Percentiles rank a stretch among this genome's conserved stretches.
Conservation (phyloP, 2,329 filamentous ascomycete species). For the Botrytis fragariae region DNA sequence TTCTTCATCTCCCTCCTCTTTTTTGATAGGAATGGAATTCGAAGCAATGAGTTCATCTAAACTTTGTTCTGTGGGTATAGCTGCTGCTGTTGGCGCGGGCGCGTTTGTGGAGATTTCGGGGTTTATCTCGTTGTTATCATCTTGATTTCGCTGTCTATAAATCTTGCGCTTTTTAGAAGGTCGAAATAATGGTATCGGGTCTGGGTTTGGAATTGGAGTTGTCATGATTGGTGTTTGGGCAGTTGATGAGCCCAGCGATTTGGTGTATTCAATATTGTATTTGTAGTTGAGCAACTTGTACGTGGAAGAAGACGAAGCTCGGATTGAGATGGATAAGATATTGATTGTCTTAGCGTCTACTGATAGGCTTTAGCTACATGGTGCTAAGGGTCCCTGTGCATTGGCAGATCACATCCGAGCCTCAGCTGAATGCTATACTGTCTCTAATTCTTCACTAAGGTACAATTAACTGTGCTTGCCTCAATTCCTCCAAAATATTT, state of each 20-base stretch:
- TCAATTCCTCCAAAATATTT: neutral
- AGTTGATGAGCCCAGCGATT: neutral
- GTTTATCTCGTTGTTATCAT: slow-evolving; percentile 33
- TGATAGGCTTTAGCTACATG: neutral
- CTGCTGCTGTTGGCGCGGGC: slow-evolving; percentile 21
- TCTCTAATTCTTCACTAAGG: neutral
- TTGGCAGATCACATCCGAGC: neutral
- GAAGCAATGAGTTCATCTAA: slow-evolving; percentile 36
- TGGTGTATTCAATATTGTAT: neutral
- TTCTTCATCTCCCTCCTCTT: slow-evolving; percentile 33
- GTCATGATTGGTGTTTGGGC: slow-evolving; percentile 14
- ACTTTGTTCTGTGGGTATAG: slow-evolving; percentile 25
- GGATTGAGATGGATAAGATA: neutral
- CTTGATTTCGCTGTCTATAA: slow-evolving; percentile 51
- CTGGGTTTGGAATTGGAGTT: slow-evolving; percentile 11
- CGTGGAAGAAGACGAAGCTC: neutral
- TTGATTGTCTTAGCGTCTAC: slow-evolving; percentile 1
- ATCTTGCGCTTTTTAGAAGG: slow-evolving; percentile 58
- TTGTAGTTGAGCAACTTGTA: neutral
- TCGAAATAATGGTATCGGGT: slow-evolving; percentile 45
- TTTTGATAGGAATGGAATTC: slow-evolving; percentile 19
- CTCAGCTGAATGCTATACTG: neutral
- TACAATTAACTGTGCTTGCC: neutral
- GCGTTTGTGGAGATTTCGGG: slow-evolving; percentile 15
- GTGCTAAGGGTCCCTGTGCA: neutral